Conservation (phyloP, 495 filamentous ascomycete species). For the Aspergillus egyptiacus region DNA sequence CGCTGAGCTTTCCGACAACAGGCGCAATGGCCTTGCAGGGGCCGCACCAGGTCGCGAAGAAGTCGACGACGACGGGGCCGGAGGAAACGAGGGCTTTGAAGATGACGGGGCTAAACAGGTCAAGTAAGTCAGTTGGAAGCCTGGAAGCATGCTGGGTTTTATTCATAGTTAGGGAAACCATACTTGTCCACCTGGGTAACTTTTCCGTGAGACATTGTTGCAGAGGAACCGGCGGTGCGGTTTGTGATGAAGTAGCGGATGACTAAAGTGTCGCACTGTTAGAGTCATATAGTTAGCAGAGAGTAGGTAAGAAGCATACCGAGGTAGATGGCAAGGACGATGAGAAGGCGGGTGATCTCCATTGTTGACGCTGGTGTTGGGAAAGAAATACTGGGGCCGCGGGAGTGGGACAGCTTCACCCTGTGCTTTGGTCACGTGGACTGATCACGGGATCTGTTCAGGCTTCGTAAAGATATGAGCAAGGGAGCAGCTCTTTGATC, state of each 20-base stretch:
- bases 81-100: constrained; percentile 46
- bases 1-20: constrained; percentile 53
- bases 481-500: constrained; percentile 1
- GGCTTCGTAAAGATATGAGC: background rate
- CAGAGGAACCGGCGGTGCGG: constrained; percentile 7
- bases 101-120: constrained; percentile 9
- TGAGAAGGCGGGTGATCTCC: constrained; percentile 11
- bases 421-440: background rate
- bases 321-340: constrained; percentile 11
- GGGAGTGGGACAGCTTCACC: background rate
- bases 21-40: constrained; percentile 42
- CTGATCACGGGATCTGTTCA: background rate
- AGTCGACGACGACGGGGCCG: constrained; percentile 69
- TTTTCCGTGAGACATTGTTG: constrained; percentile 14
- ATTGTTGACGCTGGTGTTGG: background rate
- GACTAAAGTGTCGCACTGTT: background rate
- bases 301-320: background rate
- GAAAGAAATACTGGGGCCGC: background rate
- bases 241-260: constrained; percentile 15
- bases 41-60: constrained; percentile 81
- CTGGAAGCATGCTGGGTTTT: background rate
- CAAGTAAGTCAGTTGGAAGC: background rate
- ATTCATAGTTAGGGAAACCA: too few species aligned
- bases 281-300: background rate
- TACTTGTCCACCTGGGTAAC: constrained; percentile 18